Conservation (phyloP, 306 rosid species). For the Cajanus cajan region DNA sequence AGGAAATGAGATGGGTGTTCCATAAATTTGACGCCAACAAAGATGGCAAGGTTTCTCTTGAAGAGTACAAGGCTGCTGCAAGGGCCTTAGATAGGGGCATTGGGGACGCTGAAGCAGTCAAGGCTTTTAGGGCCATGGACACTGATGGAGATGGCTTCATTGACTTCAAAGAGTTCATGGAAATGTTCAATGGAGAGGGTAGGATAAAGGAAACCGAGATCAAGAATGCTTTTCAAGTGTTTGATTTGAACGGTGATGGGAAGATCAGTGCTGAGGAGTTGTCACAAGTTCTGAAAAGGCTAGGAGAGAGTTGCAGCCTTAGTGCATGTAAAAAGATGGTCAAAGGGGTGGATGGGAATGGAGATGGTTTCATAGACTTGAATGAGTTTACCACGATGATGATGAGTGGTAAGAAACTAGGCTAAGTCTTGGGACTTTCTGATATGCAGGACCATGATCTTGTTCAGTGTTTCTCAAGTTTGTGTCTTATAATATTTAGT, state of each 20-base stretch:
- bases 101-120: slow-evolving; percentile 48
- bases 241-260: slow-evolving; percentile 81
- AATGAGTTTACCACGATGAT: slow-evolving; percentile 72
- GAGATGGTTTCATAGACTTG: slow-evolving; percentile 72
- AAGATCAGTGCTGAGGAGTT: slow-evolving; percentile 78
- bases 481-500: background rate
- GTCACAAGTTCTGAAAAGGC: slow-evolving; percentile 49
- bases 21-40: slow-evolving; percentile 68
- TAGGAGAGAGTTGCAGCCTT: slow-evolving; percentile 63
- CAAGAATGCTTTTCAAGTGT: slow-evolving; percentile 60
- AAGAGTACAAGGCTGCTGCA: slow-evolving; percentile 67
- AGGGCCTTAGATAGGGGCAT: slow-evolving; percentile 45
- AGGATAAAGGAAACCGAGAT: slow-evolving; percentile 44
- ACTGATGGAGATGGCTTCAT: slow-evolving; percentile 71
- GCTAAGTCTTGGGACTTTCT: background rate
- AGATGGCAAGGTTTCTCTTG: slow-evolving; percentile 64
- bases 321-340: slow-evolving; percentile 65
- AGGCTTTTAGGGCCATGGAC: slow-evolving; percentile 55
- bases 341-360: slow-evolving; percentile 64
- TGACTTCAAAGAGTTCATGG: slow-evolving; percentile 65
- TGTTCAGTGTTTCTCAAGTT: slow-evolving; percentile 1
- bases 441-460: background rate
- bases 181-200: slow-evolving; percentile 47
- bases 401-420: slow-evolving; percentile 45
- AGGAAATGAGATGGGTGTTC: slow-evolving; percentile 71